Evolutionary conservation across 192 early-diverging fungal genomes (phyloP).

Genomic region (Entomortierella chlamydospora): DNA sequence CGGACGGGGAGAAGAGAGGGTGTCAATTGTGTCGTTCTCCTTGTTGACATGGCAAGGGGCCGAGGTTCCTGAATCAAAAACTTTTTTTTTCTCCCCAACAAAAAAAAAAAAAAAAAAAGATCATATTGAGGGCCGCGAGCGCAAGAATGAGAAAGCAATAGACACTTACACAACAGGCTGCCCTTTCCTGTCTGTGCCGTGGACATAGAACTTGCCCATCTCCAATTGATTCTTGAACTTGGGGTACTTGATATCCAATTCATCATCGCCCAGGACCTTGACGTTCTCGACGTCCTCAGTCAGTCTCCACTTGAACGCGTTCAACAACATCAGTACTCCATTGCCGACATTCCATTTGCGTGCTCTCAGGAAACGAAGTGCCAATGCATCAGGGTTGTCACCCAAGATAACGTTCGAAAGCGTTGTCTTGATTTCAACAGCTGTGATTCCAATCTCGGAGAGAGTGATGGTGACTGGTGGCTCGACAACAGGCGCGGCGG

Average conservation of each 20-base stretch:
- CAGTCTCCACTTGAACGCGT: conserved; percentile 80
- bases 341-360: conserved; percentile 90
- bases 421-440: not conserved
- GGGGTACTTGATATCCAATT: conserved; percentile 33
- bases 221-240: conserved; percentile 55
- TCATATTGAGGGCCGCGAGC: no score
- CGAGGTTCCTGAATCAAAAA: no score
- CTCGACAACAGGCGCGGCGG: conserved; percentile 28
- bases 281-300: conserved; percentile 68
- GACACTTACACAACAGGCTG: conserved; percentile 65
- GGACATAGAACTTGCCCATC: conserved; percentile 61
- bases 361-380: conserved; percentile 88
- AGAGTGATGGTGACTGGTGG: conserved; percentile 27
- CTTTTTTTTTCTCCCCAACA: conserved; percentile 17
- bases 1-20: not conserved
- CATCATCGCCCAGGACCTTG: conserved; percentile 30
- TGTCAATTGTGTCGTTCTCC: not conserved
- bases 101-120: conserved; percentile 12
- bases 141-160: not conserved
- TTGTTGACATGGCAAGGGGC: no score
- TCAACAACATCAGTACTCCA: conserved; percentile 77
- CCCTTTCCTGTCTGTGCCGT: conserved; percentile 63
- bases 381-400: conserved; percentile 66
- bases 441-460: conserved; percentile 25
- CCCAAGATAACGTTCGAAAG: conserved; percentile 36